phyloP scores from a whole-genome alignment of 1,284 basidiomycete genomes.

The Leccinum variabile region DNA sequence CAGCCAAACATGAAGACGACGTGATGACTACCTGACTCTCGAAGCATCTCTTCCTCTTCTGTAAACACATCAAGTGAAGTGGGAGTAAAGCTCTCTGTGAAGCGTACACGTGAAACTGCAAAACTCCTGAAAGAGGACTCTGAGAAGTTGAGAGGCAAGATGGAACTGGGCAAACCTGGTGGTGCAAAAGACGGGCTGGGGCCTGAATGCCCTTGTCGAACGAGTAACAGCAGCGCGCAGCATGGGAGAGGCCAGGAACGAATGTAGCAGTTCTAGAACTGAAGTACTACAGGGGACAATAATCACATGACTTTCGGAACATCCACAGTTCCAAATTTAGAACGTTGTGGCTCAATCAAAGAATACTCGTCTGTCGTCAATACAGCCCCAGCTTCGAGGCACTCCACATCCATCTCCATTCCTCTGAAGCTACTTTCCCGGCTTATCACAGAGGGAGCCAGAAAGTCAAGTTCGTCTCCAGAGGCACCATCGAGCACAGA shows the following conservation, averaged over 20 bases:
- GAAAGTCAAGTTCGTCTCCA: no score
- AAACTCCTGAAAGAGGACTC: constrained; percentile 22
- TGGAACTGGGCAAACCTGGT: constrained; percentile 17
- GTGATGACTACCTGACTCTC: constrained; percentile 71
- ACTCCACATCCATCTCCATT: no score
- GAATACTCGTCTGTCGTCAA: no score
- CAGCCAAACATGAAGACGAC: not conserved
- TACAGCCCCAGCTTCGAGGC: no score
- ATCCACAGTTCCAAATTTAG: no score
- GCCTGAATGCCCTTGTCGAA: constrained; percentile 18
- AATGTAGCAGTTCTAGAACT: not conserved
- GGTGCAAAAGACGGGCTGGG: not conserved
- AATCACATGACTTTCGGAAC: constrained; percentile 25
- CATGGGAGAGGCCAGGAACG: constrained; percentile 12
- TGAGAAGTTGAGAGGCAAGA: constrained; percentile 1
- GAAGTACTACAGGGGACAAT: constrained; percentile 3
- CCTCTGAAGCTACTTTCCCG: no score
- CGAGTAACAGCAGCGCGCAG: constrained; percentile 24
- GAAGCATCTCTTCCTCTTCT: constrained; percentile 89
- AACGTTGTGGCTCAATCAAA: no score
- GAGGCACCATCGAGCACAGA: no score
- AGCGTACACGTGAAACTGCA: constrained; percentile 18
- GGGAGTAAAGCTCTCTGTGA: constrained; percentile 28
- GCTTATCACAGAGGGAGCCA: no score
- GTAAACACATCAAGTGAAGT: constrained; percentile 80